These are phyloP conservation scores for Boletus rubroflammeus DNA, from an alignment of 768 basidiomycete species.

Conservation along the genomic window DNA sequence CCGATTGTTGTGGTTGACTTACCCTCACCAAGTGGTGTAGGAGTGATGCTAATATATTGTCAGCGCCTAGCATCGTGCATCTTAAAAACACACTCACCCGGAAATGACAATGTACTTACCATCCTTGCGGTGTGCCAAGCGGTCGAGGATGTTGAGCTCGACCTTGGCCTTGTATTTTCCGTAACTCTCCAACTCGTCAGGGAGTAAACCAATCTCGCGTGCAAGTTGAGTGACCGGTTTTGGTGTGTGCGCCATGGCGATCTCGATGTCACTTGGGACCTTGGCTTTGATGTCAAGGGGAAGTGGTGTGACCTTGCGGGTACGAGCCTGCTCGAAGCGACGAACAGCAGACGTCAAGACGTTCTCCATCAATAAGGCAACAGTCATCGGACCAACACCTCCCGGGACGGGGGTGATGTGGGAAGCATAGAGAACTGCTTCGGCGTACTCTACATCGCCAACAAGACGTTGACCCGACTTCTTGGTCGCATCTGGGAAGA, in stretches of 20 bases:
- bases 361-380: slow-evolving; percentile 96
- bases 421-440: slow-evolving; percentile 76
- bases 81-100: slow-evolving; percentile 48
- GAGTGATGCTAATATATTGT: slow-evolving; percentile 66
- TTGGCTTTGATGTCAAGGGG: slow-evolving; percentile 75
- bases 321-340: slow-evolving; percentile 64
- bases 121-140: slow-evolving; percentile 78
- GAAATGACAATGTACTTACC: slow-evolving; percentile 97
- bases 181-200: slow-evolving; percentile 88
- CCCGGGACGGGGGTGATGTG: slow-evolving; percentile 97
- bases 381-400: slow-evolving; percentile 99
- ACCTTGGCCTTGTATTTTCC: slow-evolving; percentile 98
- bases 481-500: slow-evolving; percentile 68
- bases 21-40: slow-evolving; percentile 95
- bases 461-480: slow-evolving; percentile 95
- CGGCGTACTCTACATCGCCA: slow-evolving; percentile 87
- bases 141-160: slow-evolving; percentile 82
- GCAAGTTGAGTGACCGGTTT: slow-evolving; percentile 86
- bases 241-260: slow-evolving; percentile 91
- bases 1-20: slow-evolving; percentile 99
- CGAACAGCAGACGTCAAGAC: slow-evolving; percentile 82
- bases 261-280: slow-evolving; percentile 96
- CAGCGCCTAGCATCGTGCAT: not conserved
- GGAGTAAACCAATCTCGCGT: slow-evolving; percentile 79
- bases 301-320: slow-evolving; percentile 72